phyloP scores from a whole-genome alignment of 2,329 filamentous ascomycete genomes.

The Ceratocystis huliohia region DNA sequence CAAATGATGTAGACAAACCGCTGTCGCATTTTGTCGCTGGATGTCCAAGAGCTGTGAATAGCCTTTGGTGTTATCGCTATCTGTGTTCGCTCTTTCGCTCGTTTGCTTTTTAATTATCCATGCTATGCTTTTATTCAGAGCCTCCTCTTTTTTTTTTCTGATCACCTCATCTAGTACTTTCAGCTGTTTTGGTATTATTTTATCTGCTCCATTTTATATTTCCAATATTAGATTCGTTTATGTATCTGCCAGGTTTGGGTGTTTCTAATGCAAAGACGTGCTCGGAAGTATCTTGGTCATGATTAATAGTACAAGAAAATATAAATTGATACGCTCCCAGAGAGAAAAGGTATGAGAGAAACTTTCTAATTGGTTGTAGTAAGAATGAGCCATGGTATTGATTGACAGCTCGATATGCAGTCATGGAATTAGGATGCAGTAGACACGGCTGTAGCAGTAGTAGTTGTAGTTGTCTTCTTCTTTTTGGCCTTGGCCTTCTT shows the following conservation, averaged over 20 bases:
- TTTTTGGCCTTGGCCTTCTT: slow-evolving; percentile 67
- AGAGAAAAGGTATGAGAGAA: too few species aligned
- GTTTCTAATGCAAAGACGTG: too few species aligned
- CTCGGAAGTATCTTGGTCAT: too few species aligned
- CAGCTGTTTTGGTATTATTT: neutral
- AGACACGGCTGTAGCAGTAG: slow-evolving; percentile 17
- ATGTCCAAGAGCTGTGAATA: neutral
- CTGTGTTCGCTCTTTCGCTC: slow-evolving; percentile 12
- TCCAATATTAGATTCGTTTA: neutral
- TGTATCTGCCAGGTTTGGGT: neutral
- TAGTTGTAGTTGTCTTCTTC: slow-evolving; percentile 39
- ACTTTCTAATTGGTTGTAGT: too few species aligned
- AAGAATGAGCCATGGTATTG: too few species aligned
- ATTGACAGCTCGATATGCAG: neutral
- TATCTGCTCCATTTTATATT: neutral
- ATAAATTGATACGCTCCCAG: too few species aligned
- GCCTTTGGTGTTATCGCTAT: neutral
- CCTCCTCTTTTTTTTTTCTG: neutral
- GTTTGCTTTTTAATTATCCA: slow-evolving; percentile 5
- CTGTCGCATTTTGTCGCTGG: neutral
- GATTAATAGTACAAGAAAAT: too few species aligned
- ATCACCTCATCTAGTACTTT: slow-evolving; percentile 1
- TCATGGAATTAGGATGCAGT: neutral
- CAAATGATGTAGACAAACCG: slow-evolving; percentile 68
- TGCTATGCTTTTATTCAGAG: slow-evolving; percentile 8